Percentiles rank a stretch among this genome's conserved stretches.
Conservation (phyloP, 2,329 filamentous ascomycete species). For the Aureobasidium mangrovei region DNA sequence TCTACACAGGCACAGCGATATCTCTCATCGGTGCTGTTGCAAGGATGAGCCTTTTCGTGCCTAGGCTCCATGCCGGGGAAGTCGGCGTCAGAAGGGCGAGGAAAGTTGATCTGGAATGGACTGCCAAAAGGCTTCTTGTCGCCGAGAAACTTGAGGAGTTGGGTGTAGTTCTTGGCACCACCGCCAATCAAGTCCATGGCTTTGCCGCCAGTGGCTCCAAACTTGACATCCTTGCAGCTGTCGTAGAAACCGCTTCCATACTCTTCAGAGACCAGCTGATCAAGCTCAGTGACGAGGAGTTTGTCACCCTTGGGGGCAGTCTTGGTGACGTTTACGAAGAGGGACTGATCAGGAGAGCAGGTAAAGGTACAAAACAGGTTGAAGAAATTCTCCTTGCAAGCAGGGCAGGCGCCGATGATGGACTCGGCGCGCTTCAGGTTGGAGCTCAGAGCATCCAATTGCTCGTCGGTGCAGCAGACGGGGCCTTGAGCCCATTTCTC, state of each 20-base stretch:
- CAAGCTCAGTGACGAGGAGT: conserved; percentile 73
- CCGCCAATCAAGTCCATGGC: conserved; percentile 96
- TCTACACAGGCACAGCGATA: conserved; percentile 93
- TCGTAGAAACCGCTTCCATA: conserved; percentile 87
- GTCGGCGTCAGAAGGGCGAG: conserved; percentile 45
- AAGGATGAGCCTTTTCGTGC: conserved; percentile 68
- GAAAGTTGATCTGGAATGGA: conserved; percentile 97
- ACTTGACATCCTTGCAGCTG: conserved; percentile 98
- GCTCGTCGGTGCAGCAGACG: conserved; percentile 75
- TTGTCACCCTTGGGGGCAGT: conserved; percentile 51
- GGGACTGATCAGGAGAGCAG: conserved; percentile 90
- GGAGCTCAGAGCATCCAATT: conserved; percentile 71
- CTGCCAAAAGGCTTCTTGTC: conserved; percentile 87
- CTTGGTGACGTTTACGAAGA: conserved; percentile 87
- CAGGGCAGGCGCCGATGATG: conserved; percentile 87
- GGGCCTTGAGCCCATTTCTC: conserved; percentile 74
- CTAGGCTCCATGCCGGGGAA: conserved; percentile 63
- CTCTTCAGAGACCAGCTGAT: conserved; percentile 75
- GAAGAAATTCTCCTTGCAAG: conserved; percentile 97
- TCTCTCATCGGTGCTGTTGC: conserved; percentile 77
- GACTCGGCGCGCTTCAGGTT: conserved; percentile 81
- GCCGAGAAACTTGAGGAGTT: conserved; percentile 84
- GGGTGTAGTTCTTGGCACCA: conserved; percentile 79
- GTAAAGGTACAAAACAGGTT: conserved; percentile 98
- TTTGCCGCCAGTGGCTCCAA: conserved; percentile 83